Evolutionary conservation across 768 basidiomycete species (phyloP), one percentile per base, ranked within the genome.

Genomic region (Serendipita sp.): DNA sequence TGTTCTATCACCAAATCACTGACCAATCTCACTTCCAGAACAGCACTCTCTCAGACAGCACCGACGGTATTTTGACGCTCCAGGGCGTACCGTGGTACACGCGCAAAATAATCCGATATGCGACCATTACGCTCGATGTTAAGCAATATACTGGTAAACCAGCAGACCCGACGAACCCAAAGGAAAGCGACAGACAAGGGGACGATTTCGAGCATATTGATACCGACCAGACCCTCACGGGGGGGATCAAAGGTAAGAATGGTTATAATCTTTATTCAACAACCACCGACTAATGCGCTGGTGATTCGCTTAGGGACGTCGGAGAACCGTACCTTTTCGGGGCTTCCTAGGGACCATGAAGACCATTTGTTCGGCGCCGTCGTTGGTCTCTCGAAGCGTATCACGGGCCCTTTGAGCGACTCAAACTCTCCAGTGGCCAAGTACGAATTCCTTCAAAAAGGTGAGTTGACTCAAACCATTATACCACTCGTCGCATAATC

Each of bases 41-140:
- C 77, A 89, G 86, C 73, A 48, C 75, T 1, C 78, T 88, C 63
- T 86, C 83, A 45, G 86, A 85, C 68, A 69, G 71, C 35, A 78
- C 78, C 3, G 87, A 89, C 63, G 77, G 77, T 32, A 84, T 91
- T 67, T 81, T 91, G 46, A 71, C 73, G 37, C 76, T 86, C 2
- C 89, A 90, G 71, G 89, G 89, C 60, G 78, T 91, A 37, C 72
- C 83, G 38, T 91, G 88, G 88, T 66, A 84, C 53, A 86, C 77
- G 68, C 82, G 89, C 68, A 83, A 79, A 65, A 79, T 80, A 30
- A 89, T 91, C 69, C 64, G 70, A 28, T 37, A 76, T 32, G 83
- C 79, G 37, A 82, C 80, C 16, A 69, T 90, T 53, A 86, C 83
- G 28, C 79, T 89, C 45, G 64, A 64, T 48, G 71, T 88, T 70